Conservation (phyloP, 192 early-diverging fungal species). For the Mortierella claussenii region DNA sequence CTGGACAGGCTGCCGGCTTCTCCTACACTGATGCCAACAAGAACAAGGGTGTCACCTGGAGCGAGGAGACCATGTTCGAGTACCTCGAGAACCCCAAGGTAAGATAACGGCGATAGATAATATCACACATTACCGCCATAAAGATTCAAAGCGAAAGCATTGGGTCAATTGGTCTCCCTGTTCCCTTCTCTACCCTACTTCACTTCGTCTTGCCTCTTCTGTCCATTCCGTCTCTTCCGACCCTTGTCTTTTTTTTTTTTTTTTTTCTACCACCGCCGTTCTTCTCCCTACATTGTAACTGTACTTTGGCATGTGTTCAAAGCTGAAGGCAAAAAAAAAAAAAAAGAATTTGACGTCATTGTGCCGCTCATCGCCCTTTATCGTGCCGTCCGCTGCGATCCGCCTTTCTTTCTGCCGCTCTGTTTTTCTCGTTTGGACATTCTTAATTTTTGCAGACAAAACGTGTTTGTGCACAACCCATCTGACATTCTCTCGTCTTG, state of each 20-base stretch:
- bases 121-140: no score
- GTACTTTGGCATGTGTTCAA: no score
- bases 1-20: conserved; percentile 88
- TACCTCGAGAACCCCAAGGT: conserved; percentile 99
- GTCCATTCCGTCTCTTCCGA: background rate
- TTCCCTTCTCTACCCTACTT: background rate
- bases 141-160: no score
- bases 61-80: conserved; percentile 90
- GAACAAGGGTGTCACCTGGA: conserved; percentile 87
- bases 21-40: conserved; percentile 94
- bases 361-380: background rate
- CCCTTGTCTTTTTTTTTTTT: background rate
- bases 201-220: background rate
- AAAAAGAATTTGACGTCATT: background rate
- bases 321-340: background rate
- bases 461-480: no score
- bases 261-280: background rate
- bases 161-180: background rate
- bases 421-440: no score
- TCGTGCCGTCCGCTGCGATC: background rate
- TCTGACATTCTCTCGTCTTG: background rate
- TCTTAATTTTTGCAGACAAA: no score
- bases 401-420: no score
- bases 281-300: background rate
- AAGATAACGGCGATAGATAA: background rate